Conservation (phyloP, 345 rosid species). For the Syzygium grande region DNA sequence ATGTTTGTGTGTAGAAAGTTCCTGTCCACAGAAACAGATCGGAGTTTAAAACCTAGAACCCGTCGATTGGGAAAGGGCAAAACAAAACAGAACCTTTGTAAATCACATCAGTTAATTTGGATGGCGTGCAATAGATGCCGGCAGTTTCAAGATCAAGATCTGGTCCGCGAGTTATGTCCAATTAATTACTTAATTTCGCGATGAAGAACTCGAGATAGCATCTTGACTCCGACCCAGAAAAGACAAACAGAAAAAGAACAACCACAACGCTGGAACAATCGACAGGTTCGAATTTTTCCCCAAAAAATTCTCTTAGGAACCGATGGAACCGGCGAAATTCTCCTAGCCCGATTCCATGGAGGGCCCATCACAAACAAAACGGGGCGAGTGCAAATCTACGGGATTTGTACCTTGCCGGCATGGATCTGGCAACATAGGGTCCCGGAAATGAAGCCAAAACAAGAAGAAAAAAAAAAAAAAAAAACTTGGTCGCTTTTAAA, state of each 20-base stretch:
- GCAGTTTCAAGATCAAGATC: slow-evolving; percentile 17
- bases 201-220: background rate
- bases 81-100: background rate
- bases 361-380: background rate
- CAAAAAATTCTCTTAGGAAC: background rate
- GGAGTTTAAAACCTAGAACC: background rate
- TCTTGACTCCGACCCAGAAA: background rate
- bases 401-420: background rate
- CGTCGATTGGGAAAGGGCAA: background rate
- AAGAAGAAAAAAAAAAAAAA: background rate
- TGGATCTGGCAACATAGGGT: background rate
- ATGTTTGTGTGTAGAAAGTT: background rate
- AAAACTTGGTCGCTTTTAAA: background rate
- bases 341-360: background rate
- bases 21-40: background rate
- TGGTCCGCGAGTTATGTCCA: slow-evolving; percentile 2
- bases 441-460: background rate
- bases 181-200: background rate
- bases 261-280: background rate
- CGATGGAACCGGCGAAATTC: background rate
- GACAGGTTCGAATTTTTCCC: background rate
- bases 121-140: background rate
- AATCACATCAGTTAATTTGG: background rate
- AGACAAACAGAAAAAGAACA: background rate
- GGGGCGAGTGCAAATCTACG: background rate